Conservation (phyloP, 352 stramenopile species). For the Elongisporangium prolatum region DNA sequence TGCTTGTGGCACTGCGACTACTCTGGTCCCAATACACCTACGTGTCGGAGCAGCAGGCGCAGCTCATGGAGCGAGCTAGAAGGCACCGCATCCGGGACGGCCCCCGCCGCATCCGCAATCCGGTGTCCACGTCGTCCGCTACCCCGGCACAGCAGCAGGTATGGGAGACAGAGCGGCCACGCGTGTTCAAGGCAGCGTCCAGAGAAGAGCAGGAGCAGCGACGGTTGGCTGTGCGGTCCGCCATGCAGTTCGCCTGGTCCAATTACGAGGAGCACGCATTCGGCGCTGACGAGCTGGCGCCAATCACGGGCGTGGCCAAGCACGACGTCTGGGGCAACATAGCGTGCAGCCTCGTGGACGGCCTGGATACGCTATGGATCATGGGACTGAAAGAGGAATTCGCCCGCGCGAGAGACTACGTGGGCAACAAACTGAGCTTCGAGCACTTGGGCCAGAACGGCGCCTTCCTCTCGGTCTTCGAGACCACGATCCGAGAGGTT, state of each 20-base stretch:
- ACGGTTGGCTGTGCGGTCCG: conserved; percentile 37
- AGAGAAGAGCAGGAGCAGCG: conserved; percentile 31
- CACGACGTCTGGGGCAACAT: conserved; percentile 90
- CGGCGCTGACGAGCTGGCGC: conserved; percentile 94
- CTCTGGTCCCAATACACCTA: not conserved
- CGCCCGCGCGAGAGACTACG: conserved; percentile 82
- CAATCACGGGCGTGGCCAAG: conserved; percentile 47
- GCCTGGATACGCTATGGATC: conserved; percentile 96
- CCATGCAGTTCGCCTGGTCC: conserved; percentile 77
- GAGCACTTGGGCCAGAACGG: conserved; percentile 54
- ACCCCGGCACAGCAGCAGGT: not conserved
- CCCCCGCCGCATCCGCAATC: not conserved
- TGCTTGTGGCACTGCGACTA: not conserved
- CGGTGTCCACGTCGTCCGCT: not conserved
- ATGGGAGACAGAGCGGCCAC: not conserved
- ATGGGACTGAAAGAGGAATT: conserved; percentile 95
- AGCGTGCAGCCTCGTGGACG: conserved; percentile 91
- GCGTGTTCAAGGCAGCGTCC: not conserved
- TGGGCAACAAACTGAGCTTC: conserved; percentile 80
- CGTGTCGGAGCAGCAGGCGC: not conserved
- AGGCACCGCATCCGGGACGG: not conserved
- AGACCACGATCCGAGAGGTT: conserved; percentile 98
- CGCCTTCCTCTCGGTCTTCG: conserved; percentile 93
- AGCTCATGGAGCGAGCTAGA: not conserved
- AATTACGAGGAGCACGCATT: conserved; percentile 94